phyloP scores from a whole-genome alignment of 495 filamentous ascomycete genomes.

The Aspergillus carlsbadensis region DNA sequence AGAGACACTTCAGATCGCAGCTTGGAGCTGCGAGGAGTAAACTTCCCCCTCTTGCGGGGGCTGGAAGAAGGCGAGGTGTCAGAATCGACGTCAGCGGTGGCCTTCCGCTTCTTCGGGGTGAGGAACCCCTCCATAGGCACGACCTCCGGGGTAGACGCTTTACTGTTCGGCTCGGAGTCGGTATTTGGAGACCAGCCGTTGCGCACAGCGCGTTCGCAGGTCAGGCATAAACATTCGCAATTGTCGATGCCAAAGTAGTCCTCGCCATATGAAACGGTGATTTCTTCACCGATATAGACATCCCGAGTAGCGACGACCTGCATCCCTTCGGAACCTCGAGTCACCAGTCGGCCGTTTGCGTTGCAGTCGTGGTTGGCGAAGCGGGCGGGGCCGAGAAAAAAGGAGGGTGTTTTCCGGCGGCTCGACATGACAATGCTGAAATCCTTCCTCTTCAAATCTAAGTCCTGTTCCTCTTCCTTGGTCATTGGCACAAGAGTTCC shows the following conservation, averaged over 20 bases:
- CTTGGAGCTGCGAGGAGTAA: slow-evolving; percentile 40
- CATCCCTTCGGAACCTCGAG: slow-evolving; percentile 80
- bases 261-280: slow-evolving; percentile 92
- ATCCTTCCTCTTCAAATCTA: slow-evolving; percentile 77
- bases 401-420: slow-evolving; percentile 78
- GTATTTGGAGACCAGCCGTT: slow-evolving; percentile 74
- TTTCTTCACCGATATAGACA: slow-evolving; percentile 87
- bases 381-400: slow-evolving; percentile 92
- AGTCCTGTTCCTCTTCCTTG: slow-evolving; percentile 78
- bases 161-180: slow-evolving; percentile 39
- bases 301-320: slow-evolving; percentile 76
- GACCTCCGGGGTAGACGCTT: slow-evolving; percentile 39
- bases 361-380: slow-evolving; percentile 98
- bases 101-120: slow-evolving; percentile 44
- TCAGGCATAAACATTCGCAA: slow-evolving; percentile 88
- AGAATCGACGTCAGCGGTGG: slow-evolving; percentile 35
- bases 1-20: slow-evolving; percentile 40
- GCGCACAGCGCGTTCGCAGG: slow-evolving; percentile 70
- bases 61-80: slow-evolving; percentile 32
- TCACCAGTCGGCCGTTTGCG: slow-evolving; percentile 84
- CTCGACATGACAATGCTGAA: slow-evolving; percentile 96
- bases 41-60: slow-evolving; percentile 39
- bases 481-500: slow-evolving; percentile 91
- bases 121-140: slow-evolving; percentile 14
- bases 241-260: slow-evolving; percentile 96